Conservation (phyloP, 208 protist genomes). For the Wallacemonas rigidus region DNA sequence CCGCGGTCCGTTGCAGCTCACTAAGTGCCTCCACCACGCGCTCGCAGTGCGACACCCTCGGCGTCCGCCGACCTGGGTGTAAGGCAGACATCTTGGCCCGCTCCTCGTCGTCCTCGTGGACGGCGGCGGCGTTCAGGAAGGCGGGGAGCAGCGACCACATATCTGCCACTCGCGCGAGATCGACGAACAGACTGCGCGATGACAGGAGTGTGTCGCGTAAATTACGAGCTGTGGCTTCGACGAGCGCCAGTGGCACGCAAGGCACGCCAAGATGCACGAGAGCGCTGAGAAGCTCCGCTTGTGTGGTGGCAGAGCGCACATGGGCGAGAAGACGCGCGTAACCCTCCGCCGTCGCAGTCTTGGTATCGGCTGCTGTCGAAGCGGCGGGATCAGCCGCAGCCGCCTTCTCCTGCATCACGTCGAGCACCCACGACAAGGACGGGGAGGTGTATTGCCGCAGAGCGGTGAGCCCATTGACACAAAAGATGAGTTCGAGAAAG, state of each 20-base stretch:
- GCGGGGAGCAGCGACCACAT: conserved; percentile 24
- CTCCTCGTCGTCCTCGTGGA: not conserved
- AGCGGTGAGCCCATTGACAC: conserved; percentile 54
- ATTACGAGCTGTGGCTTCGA: conserved; percentile 17
- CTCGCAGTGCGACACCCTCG: too few relatives aligned
- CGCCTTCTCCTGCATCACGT: conserved; percentile 13
- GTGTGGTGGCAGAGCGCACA: conserved; percentile 40
- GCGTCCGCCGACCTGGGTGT: too few relatives aligned
- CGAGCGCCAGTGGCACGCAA: conserved; percentile 19
- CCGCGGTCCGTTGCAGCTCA: conserved; percentile 12
- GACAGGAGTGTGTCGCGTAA: conserved; percentile 16
- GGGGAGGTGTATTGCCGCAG: conserved; percentile 58
- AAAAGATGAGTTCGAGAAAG: conserved; percentile 42
- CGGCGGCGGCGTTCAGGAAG: conserved; percentile 15
- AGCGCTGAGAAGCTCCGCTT: conserved; percentile 36
- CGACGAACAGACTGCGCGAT: conserved; percentile 40
- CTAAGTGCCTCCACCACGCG: conserved; percentile 19
- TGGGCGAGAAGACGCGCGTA: not conserved
- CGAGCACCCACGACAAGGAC: conserved; percentile 31
- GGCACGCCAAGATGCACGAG: conserved; percentile 34
- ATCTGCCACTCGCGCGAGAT: conserved; percentile 30
- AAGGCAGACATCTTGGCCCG: too few relatives aligned
- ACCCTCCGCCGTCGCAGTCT: not conserved
- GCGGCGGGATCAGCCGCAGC: not conserved
- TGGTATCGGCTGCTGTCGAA: not conserved